These are phyloP conservation scores for Phytophthora quininea DNA, from an alignment of 352 stramenopile species.

Conservation along the genomic window DNA sequence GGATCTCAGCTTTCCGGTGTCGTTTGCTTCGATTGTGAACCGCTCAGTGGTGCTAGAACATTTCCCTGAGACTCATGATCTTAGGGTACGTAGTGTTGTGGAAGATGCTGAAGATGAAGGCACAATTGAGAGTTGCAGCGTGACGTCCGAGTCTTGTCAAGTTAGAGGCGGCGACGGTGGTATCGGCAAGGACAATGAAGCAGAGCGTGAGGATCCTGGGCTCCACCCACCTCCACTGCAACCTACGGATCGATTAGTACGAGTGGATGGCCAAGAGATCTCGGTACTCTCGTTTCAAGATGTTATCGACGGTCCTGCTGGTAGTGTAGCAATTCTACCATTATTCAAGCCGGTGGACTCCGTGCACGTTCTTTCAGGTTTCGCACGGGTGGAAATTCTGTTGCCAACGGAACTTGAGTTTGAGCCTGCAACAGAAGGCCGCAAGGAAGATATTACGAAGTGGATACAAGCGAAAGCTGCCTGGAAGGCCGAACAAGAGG, in stretches of 20 bases:
- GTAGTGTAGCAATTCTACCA: slow-evolving; percentile 50
- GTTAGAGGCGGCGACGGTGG: not conserved
- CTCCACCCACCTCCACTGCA: slow-evolving; percentile 31
- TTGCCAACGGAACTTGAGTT: slow-evolving; percentile 55
- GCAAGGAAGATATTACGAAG: slow-evolving; percentile 35
- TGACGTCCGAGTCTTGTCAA: slow-evolving; percentile 8
- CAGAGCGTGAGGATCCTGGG: slow-evolving; percentile 10
- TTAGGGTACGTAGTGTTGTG: slow-evolving; percentile 27
- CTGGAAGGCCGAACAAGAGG: slow-evolving; percentile 38
- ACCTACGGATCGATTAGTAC: slow-evolving; percentile 50
- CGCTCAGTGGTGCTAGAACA: slow-evolving; percentile 35
- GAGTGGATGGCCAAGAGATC: slow-evolving; percentile 50
- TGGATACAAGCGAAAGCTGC: slow-evolving; percentile 40
- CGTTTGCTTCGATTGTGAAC: slow-evolving; percentile 28
- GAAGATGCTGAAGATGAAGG: slow-evolving; percentile 12
- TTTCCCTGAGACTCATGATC: slow-evolving; percentile 25
- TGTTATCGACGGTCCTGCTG: slow-evolving; percentile 43
- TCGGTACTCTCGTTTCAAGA: slow-evolving; percentile 54
- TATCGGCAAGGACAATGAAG: not conserved
- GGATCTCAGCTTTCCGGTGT: slow-evolving; percentile 41
- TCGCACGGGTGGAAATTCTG: slow-evolving; percentile 70
- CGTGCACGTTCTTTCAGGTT: slow-evolving; percentile 57
- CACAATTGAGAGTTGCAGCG: slow-evolving; percentile 8
- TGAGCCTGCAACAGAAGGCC: slow-evolving; percentile 38
- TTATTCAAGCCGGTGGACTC: slow-evolving; percentile 44